Base-by-base conservation (phyloP, 331 rosid genomes). In the Acacia concinna region DNA sequence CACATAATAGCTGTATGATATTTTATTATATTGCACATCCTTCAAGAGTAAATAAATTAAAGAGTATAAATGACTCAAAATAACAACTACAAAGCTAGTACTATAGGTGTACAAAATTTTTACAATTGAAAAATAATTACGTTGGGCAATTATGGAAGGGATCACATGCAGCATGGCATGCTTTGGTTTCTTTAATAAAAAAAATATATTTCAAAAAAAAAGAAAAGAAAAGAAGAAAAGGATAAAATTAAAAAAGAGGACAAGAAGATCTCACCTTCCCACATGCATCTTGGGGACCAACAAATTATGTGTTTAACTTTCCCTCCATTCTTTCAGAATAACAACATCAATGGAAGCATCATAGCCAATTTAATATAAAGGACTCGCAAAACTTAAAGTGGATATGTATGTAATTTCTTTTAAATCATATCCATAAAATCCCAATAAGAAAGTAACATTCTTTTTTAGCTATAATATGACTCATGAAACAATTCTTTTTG, bases 281-380 rank as follows among this genome's bases (percentile, higher is more conserved):
- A 88, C 97, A 95, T 88, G 94, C 91, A 84, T 80, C 84, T 59
- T 81, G 83, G 94, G 97, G 92, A 94, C 95, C 90, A 89, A 25
- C 54, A 66, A 30, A 65, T 15, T 6, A 0, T 18, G 20, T 15
- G 78, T 80, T 85, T 76, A 84, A 84, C 87, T 72, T 56, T 59
- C 68, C 87, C 81, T 67, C 81, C 79, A 68, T 59, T 67, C 72
- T 40, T 85, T 85, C 83, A 88, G 92, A 89, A 94, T 95, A 70
- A 87, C 25, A 81, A 65, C 87, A 38, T 85, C 79, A 31, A 5
- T 13, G 20, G 18, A 14, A 28, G 68, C 1, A 7, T 13, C 10
- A 60, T 27, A 1, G 15, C 14, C 21, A 52, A 7, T 60, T 28
- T 28, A 5, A 28, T 28, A 28, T 60, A 28, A 60, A 5, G 35